Percentiles rank a stretch among this genome's conserved stretches.
phyloP scores from a whole-genome alignment of 345 rosid genomes.

The Eucalyptus polyanthemos region DNA sequence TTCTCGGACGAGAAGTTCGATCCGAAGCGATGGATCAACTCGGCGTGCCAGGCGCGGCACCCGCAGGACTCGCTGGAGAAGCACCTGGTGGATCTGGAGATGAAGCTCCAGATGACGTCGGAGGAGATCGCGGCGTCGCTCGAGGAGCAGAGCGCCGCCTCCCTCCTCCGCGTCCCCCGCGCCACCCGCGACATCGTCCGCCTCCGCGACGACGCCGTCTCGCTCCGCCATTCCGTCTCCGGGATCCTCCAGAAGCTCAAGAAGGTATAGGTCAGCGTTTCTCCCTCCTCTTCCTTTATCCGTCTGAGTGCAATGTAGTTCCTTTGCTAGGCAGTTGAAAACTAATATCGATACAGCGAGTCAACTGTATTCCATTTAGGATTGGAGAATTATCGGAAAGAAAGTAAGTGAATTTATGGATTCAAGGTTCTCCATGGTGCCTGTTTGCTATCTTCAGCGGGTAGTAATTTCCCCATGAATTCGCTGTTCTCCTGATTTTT shows the following conservation, averaged over 20 bases:
- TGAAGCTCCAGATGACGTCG: conserved; percentile 97
- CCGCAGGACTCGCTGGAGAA: conserved; percentile 82
- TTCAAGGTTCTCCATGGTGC: neutral
- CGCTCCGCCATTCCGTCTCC: conserved; percentile 68
- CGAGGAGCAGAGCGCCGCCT: conserved; percentile 82
- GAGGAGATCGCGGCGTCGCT: conserved; percentile 97
- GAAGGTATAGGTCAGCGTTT: conserved; percentile 27
- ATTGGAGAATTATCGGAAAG: neutral
- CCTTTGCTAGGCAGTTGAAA: neutral
- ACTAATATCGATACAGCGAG: neutral
- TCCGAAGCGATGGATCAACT: conserved; percentile 90
- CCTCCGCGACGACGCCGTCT: conserved; percentile 84
- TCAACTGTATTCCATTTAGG: neutral
- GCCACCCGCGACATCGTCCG: conserved; percentile 91
- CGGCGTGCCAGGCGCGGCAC: conserved; percentile 70
- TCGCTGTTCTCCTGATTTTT: neutral
- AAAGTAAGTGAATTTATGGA: neutral
- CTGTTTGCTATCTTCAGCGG: neutral
- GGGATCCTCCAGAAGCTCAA: conserved; percentile 89
- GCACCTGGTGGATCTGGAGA: conserved; percentile 90
- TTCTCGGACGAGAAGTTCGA: conserved; percentile 95
- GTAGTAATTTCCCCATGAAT: neutral
- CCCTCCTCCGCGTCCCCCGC: conserved; percentile 93
- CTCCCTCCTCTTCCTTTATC: neutral
- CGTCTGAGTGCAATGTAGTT: neutral